Conservation (phyloP, 306 rosid genomes). For the Elaeagnus macrophylla region DNA sequence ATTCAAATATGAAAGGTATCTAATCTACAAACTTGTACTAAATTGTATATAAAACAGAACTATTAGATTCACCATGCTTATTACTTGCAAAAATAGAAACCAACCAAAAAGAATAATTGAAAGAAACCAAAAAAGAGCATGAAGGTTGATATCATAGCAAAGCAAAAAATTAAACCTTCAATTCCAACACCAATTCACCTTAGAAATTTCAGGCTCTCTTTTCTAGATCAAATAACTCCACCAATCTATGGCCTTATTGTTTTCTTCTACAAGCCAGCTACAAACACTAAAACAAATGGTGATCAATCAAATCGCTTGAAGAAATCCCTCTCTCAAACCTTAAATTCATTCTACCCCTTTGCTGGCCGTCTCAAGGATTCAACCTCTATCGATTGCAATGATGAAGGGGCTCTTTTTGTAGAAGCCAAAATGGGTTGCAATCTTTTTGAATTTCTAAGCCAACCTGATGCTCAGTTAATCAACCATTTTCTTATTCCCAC, state of each 20-base stretch:
- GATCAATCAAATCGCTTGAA: not conserved
- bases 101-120: not conserved
- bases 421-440: conserved; percentile 18
- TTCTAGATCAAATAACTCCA: conserved; percentile 13
- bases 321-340: conserved; percentile 20
- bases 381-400: conserved; percentile 18
- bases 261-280: conserved; percentile 10
- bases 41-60: no score
- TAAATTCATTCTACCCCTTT: conserved; percentile 29
- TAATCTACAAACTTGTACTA: no score
- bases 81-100: not conserved
- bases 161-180: conserved; percentile 20
- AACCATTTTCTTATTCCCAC: conserved; percentile 10
- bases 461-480: conserved; percentile 17
- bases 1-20: no score
- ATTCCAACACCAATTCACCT: conserved; percentile 16
- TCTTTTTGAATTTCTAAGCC: conserved; percentile 18
- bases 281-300: not conserved
- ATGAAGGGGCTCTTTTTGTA: conserved; percentile 22
- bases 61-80: no score
- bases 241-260: conserved; percentile 1
- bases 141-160: not conserved
- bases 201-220: conserved; percentile 9
- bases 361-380: conserved; percentile 30
- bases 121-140: not conserved